Evolutionary conservation across 2,329 filamentous ascomycete species (phyloP).

Genomic region (Hypoxylon sp.): DNA sequence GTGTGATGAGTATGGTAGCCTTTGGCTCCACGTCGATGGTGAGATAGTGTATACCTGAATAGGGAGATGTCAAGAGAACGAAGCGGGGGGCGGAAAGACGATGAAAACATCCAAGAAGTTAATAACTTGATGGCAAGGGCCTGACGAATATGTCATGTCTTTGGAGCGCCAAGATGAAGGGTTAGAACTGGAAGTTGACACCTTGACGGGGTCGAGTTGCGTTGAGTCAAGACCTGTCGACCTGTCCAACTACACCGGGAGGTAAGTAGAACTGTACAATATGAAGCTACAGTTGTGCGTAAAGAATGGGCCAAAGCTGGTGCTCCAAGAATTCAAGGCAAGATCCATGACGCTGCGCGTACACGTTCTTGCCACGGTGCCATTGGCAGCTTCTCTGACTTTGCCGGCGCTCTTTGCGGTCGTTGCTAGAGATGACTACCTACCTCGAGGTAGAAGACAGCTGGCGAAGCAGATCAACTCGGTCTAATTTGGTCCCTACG

Average conservation of each 20-base stretch:
- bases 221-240: neutral
- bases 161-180: neutral
- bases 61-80: constrained; percentile 19
- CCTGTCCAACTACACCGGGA: neutral
- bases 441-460: too few relatives aligned
- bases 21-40: neutral
- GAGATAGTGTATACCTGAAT: constrained; percentile 13
- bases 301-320: neutral
- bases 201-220: constrained; percentile 5
- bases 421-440: too few relatives aligned
- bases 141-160: constrained; percentile 9
- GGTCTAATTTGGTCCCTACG: too few relatives aligned
- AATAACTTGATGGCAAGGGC: constrained; percentile 12
- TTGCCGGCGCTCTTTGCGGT: neutral
- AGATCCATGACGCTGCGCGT: neutral
- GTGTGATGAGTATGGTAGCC: constrained; percentile 7
- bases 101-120: constrained; percentile 15
- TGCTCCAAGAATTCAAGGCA: neutral
- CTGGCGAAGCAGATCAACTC: too few relatives aligned
- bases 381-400: neutral
- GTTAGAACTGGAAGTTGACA: constrained; percentile 20
- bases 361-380: neutral
- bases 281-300: neutral
- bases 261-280: neutral
- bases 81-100: constrained; percentile 2